Evolutionary conservation across 768 basidiomycete species (phyloP).

Genomic region (Tephrocybe sp.): DNA sequence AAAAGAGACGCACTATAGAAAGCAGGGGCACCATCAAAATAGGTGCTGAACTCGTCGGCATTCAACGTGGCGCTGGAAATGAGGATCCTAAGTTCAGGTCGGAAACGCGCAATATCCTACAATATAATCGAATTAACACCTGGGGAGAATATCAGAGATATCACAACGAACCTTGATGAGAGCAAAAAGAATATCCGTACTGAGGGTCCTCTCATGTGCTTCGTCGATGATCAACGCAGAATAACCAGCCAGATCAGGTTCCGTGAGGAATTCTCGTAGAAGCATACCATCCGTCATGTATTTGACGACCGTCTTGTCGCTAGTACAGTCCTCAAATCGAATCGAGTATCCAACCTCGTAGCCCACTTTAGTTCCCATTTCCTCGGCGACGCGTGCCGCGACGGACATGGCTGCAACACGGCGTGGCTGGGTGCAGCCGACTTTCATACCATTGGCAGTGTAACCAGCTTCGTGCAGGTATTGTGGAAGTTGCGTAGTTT

Average conservation of each 20-base stretch:
- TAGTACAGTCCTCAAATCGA: slow-evolving; percentile 98
- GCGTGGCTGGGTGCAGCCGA: slow-evolving; percentile 97
- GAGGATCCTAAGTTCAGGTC: slow-evolving; percentile 89
- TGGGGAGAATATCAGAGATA: slow-evolving; percentile 19
- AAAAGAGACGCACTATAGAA: slow-evolving; percentile 70
- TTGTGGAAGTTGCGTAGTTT: slow-evolving; percentile 97
- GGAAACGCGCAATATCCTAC: slow-evolving; percentile 96
- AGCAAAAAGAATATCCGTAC: slow-evolving; percentile 98
- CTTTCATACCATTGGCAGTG: slow-evolving; percentile 81
- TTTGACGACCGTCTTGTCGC: slow-evolving; percentile 97
- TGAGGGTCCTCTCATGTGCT: slow-evolving; percentile 95
- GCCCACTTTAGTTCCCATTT: slow-evolving; percentile 96
- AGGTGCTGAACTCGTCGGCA: slow-evolving; percentile 96
- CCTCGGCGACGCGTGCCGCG: slow-evolving; percentile 97
- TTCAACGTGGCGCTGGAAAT: slow-evolving; percentile 98
- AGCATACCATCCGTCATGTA: slow-evolving; percentile 99
- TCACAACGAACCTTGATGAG: slow-evolving; percentile 86
- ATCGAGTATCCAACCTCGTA: slow-evolving; percentile 99
- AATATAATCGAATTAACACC: slow-evolving; percentile 24
- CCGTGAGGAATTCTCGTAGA: slow-evolving; percentile 93
- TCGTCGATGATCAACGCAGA: slow-evolving; percentile 97
- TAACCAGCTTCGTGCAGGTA: slow-evolving; percentile 98
- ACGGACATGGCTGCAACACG: slow-evolving; percentile 99
- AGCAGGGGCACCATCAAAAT: slow-evolving; percentile 95
- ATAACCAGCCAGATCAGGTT: slow-evolving; percentile 95